phyloP scores from a whole-genome alignment of 306 rosid species.

The Lathyrus tuberosus region DNA sequence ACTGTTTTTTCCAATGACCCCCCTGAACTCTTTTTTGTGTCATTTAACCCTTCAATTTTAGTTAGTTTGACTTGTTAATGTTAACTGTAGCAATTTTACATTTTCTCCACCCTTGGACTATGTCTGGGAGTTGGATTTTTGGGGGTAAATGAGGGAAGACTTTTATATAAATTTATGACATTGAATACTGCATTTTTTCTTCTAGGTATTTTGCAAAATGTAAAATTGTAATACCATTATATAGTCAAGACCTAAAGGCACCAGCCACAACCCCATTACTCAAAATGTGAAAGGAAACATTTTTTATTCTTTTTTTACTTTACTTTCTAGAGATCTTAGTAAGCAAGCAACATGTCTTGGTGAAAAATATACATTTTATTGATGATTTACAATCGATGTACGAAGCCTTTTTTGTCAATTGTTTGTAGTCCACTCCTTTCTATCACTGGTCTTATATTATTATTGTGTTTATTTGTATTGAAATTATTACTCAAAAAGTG shows the following conservation, averaged over 20 bases:
- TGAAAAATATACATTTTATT: constrained; percentile 11
- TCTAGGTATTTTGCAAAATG: too few relatives aligned
- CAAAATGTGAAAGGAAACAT: background rate
- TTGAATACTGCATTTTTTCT: too few relatives aligned
- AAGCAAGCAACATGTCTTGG: constrained; percentile 21
- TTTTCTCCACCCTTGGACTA: background rate
- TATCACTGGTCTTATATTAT: constrained; percentile 10
- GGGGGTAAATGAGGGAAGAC: too few relatives aligned
- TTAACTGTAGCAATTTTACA: background rate
- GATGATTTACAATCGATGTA: constrained; percentile 36
- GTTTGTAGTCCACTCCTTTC: constrained; percentile 66
- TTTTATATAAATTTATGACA: too few relatives aligned
- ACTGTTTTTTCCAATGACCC: background rate
- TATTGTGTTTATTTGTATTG: background rate
- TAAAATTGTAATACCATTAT: too few relatives aligned
- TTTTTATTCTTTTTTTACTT: background rate
- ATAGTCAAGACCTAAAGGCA: too few relatives aligned
- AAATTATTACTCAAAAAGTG: background rate
- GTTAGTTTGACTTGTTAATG: too few relatives aligned
- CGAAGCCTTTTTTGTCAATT: too few relatives aligned
- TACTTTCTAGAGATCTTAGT: constrained; percentile 23
- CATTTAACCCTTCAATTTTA: background rate
- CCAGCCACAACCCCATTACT: background rate
- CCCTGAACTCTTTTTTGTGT: background rate
- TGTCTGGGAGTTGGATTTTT: too few relatives aligned